These are phyloP conservation scores for Cordyceps tenuipes DNA, from an alignment of 2,329 filamentous ascomycete genomes.

Conservation along the genomic window DNA sequence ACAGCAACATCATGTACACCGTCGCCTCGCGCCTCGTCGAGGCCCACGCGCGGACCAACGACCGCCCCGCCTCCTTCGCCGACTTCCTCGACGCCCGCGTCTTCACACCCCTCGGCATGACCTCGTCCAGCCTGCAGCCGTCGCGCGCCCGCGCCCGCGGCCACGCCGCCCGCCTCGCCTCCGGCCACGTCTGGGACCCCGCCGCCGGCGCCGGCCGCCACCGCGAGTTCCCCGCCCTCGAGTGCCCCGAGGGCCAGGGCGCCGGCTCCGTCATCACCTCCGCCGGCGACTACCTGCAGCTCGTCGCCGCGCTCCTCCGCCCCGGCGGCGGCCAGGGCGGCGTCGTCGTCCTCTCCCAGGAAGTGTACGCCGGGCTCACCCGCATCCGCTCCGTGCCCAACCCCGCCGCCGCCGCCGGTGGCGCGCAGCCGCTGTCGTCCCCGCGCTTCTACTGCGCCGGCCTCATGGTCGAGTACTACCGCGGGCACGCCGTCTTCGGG, in stretches of 20 bases:
- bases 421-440: not conserved
- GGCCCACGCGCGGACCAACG: not conserved
- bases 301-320: not conserved
- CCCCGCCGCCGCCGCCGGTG: not conserved
- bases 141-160: not conserved
- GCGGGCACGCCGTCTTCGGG: slow-evolving; percentile 5
- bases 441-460: slow-evolving; percentile 8
- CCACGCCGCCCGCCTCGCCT: not conserved
- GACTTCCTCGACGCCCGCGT: not conserved
- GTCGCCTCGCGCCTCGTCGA: slow-evolving; percentile 8
- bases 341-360: not conserved
- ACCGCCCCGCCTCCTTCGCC: slow-evolving; percentile 1
- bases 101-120: slow-evolving; percentile 6
- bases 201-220: not conserved
- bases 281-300: slow-evolving; percentile 4
- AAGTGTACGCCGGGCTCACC: not conserved
- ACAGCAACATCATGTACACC: slow-evolving; percentile 12
- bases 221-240: slow-evolving; percentile 1
- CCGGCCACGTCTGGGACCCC: slow-evolving; percentile 6
- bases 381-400: not conserved
- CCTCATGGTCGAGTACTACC: slow-evolving; percentile 4
- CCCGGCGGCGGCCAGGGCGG: not conserved
- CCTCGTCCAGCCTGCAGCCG: slow-evolving; percentile 1
- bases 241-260: slow-evolving; percentile 5
- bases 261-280: slow-evolving; percentile 8